Base-by-base conservation (phyloP, 257 asterid genomes). In the Capsicum chinense region DNA sequence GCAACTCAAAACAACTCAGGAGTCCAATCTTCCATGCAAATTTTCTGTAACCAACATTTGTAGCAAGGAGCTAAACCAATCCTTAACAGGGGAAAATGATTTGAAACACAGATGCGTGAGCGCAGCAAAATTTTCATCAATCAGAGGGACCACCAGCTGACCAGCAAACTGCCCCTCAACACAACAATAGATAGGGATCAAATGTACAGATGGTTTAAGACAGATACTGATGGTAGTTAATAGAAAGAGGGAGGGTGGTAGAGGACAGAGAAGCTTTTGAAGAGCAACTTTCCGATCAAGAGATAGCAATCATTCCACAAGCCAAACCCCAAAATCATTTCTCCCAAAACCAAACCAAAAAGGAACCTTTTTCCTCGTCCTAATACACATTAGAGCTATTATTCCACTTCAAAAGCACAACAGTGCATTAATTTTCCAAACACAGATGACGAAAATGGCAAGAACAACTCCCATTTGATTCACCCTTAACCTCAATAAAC, bases 401-500 rank as follows among this genome's bases (percentile, higher is more conserved):
- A 64, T 26, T 64, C 44, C 44, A 26, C 71, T 64, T 64, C 71
- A 64, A 5, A 64, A 26, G 71, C 44, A 64, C 71, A 26, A 64
- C 17, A 2, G 35, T 5, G 9, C 71, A 64, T 26, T 63, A 26
- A 63, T 64, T 63, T 63, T 64, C 71, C 71, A 26, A 64, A 2
- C 71, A 64, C 44, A 9, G n/a, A 26, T 64, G 70, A 26, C 2
- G 17, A 26, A 9, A 64, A 64, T 64, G 26, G 9, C 71, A 12
- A 64, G 44, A 26, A 64, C 33, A 64, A 14, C 71, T 64, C 0
- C 44, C 71, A 12, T 11, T 26, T 33, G 9, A 16, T 64, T 26
- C 71, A 64, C 71, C 44, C 44, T 64, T 12, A 26, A 64, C 71
- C 71, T 64, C 44, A 64, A 26, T n/a, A 64, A 64, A 64, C n/a